Base-by-base conservation (phyloP, 495 filamentous ascomycete species). In the Platismatia glauca region DNA sequence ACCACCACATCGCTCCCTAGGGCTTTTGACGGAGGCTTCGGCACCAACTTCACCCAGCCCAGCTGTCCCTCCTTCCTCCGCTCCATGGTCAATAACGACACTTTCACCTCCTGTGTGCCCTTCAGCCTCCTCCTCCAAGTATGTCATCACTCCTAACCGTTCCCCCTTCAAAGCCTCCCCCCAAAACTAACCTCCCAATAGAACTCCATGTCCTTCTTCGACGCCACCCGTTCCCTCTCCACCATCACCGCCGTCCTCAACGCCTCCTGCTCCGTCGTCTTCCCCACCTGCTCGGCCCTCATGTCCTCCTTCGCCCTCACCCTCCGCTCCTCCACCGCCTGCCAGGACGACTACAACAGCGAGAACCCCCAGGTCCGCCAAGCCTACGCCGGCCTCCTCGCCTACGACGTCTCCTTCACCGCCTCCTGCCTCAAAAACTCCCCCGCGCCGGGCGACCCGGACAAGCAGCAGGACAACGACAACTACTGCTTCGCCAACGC, bases 161-260 rank as follows among this genome's bases (percentile, higher is more conserved):
- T 12, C 37, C 50, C 24, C 35, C 60, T 24, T 37, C 27, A 43
- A 64, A 46, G 13, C 34, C 37, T 20, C 41, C 18, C 38, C 2
- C n/a, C 0, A 29, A 33, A 53, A 53, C 64, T 62, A 16, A 64
- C 16, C 27, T 18, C 20, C 37, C 39, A 59, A 29, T 15, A 86
- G 74, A 82, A 86, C 64, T 88, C 85, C 63, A 81, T 79, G 69
- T 84, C 83, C 31, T 94, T 95, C 78, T 96, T 95, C 76, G 77
- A 87, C 63, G 82, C 82, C 55, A 77, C 86, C 59, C 82, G 76
- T 68, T 89, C 85, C 16, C 73, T 85, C 44, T 72, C 85, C 52
- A 71, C 79, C 64, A 86, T 91, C 60, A 87, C 88, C 2, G 81
- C 81, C 61, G 79, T 85, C 55, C 81, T 96, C 57, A 83, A 92